Conservation (phyloP, 1,284 basidiomycete genomes). For the Cutaneotrichosporon arboriforme region DNA sequence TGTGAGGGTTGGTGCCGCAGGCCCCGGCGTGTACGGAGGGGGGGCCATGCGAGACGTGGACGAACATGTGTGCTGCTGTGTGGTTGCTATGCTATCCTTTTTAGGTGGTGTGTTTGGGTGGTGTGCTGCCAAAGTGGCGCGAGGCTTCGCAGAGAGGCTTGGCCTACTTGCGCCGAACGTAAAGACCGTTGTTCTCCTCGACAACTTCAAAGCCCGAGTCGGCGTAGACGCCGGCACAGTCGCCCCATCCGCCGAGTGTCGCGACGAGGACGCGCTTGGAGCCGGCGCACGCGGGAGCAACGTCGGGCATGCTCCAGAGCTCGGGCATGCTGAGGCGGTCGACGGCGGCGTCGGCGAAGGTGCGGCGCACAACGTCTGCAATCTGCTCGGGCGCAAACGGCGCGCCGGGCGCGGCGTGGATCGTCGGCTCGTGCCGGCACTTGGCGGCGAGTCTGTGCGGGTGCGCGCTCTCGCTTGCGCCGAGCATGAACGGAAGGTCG, state of each 20-base stretch:
- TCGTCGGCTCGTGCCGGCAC: constrained; percentile 51
- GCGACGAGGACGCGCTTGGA: constrained; percentile 39
- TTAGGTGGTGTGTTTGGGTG: too few species aligned
- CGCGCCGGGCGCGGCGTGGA: constrained; percentile 35
- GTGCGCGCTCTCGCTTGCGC: constrained; percentile 31
- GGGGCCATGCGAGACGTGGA: too few species aligned
- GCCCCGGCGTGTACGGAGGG: too few species aligned
- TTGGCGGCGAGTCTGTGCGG: constrained; percentile 51
- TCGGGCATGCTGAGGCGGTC: constrained; percentile 56
- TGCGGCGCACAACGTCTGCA: constrained; percentile 52
- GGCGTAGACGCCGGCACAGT: constrained; percentile 20
- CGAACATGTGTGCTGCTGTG: too few species aligned
- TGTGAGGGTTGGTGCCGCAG: too few species aligned
- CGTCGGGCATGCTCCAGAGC: constrained; percentile 62
- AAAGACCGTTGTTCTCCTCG: constrained; percentile 4
- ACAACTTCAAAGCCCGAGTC: constrained; percentile 2
- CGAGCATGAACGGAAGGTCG: constrained; percentile 44
- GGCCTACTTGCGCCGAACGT: background rate
- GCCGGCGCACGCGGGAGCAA: constrained; percentile 62
- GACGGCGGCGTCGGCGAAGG: constrained; percentile 55
- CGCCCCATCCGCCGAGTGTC: constrained; percentile 44
- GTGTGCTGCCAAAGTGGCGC: too few species aligned
- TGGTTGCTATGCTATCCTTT: too few species aligned
- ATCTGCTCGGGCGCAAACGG: constrained; percentile 51
- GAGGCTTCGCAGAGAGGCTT: background rate